Evolutionary conservation across 306 rosid genomes (phyloP).

Genomic region (Vigna mungo): DNA sequence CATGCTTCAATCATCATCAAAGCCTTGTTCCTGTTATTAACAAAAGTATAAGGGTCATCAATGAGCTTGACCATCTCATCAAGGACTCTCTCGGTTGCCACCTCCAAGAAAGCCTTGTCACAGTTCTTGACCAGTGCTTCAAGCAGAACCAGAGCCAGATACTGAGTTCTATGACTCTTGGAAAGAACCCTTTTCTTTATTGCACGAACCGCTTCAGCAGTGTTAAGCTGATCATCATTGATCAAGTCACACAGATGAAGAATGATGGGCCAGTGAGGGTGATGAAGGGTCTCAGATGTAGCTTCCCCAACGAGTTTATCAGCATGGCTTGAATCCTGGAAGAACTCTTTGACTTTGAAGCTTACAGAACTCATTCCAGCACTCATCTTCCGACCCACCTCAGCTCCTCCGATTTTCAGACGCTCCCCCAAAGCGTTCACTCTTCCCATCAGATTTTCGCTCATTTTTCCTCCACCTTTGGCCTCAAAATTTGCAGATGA

Average conservation of each 20-base stretch:
- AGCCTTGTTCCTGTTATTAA: slow-evolving; percentile 74
- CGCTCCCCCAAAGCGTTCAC: slow-evolving; percentile 88
- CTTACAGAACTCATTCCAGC: slow-evolving; percentile 87
- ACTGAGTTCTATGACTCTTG: slow-evolving; percentile 70
- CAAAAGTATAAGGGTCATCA: slow-evolving; percentile 80
- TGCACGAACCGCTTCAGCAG: slow-evolving; percentile 75
- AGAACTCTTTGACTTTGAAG: slow-evolving; percentile 85
- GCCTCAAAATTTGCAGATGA: not conserved
- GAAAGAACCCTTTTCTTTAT: slow-evolving; percentile 63
- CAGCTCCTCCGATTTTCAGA: slow-evolving; percentile 78
- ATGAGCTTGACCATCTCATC: slow-evolving; percentile 92
- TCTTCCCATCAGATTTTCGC: slow-evolving; percentile 84
- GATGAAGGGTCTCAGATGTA: slow-evolving; percentile 77
- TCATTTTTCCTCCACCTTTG: slow-evolving; percentile 36
- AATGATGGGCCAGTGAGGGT: slow-evolving; percentile 85
- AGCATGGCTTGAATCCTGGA: slow-evolving; percentile 74
- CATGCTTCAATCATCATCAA: slow-evolving; percentile 75
- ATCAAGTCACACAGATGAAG: slow-evolving; percentile 80
- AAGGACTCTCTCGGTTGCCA: slow-evolving; percentile 88
- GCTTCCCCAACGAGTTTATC: slow-evolving; percentile 82
- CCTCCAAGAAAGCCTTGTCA: slow-evolving; percentile 93
- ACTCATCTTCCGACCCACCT: slow-evolving; percentile 82
- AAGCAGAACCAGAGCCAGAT: slow-evolving; percentile 75
- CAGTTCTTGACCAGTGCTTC: slow-evolving; percentile 86
- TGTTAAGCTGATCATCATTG: slow-evolving; percentile 63